Conservation (phyloP, 1,284 basidiomycete genomes). For the Trametes sp. region DNA sequence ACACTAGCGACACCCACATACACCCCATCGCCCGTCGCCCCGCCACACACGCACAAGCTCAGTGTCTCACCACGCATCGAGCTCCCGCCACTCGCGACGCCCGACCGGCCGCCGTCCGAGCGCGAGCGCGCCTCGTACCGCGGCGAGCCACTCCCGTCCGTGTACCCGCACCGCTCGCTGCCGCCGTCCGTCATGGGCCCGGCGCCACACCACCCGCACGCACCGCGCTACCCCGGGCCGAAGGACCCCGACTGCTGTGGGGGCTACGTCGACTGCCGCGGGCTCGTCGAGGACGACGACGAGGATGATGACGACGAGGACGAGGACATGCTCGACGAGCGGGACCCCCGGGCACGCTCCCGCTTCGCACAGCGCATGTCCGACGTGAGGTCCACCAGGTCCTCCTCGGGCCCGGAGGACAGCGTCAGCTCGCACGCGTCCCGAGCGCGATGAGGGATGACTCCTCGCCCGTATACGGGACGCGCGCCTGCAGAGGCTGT, state of each 20-base stretch:
- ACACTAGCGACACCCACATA: constrained; percentile 38
- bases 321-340: constrained; percentile 11
- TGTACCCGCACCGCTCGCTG: constrained; percentile 31
- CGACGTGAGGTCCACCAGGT: constrained; percentile 39
- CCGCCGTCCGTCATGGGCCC: constrained; percentile 28
- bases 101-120: constrained; percentile 18
- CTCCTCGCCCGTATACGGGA: neutral
- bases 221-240: constrained; percentile 17
- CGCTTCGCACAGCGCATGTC: constrained; percentile 36
- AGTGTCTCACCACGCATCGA: constrained; percentile 38
- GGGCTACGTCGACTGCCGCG: constrained; percentile 56
- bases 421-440: constrained; percentile 17
- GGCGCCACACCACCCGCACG: constrained; percentile 37
- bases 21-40: constrained; percentile 36
- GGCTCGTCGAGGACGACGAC: constrained; percentile 49
- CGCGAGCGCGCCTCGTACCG: constrained; percentile 20
- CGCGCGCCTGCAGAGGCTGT: neutral
- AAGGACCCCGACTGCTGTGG: constrained; percentile 49
- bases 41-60: constrained; percentile 36
- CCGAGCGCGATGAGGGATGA: constrained; percentile 5
- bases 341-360: constrained; percentile 19
- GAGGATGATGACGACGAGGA: constrained; percentile 36
- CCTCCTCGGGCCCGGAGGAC: constrained; percentile 34
- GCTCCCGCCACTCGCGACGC: constrained; percentile 33
- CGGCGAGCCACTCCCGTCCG: constrained; percentile 26